Base-by-base conservation (phyloP, 306 rosid genomes). In the Quercus robur region DNA sequence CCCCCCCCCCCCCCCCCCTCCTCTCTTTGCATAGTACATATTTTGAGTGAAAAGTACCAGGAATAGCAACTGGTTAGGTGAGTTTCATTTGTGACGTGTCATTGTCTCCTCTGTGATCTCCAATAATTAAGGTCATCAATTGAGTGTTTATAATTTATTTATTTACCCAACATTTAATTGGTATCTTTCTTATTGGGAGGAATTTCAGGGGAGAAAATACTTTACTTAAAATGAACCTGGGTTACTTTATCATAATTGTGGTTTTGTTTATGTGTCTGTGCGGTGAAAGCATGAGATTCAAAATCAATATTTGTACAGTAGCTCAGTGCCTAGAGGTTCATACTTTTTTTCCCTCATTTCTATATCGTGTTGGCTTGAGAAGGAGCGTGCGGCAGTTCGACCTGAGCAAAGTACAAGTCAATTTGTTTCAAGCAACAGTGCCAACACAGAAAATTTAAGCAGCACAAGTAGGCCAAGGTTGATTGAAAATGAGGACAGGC, bases 371-470 rank as follows among this genome's bases (percentile, higher is more conserved):
- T 59, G 58, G 72, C 62, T 84, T 57, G 77, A 25, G 18, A 80
- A 91, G 93, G 97, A 90, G 58, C 87, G 76, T 44, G 79, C 82
- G 46, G 76, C 82, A 17, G 83, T 83, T 80, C 89, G 88, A 77
- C 28, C 73, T 21, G 94, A 81, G 44, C 76, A 59, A 28, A 81
- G 88, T 74, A 19, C 77, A 44, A 78, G 85, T 28, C 85, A 83
- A 10, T 55, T 79, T 41, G 69, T 54, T 56, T 41, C 88, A 26
- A 77, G 81, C 56, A 84, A 84, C 52, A 77, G 83, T 35, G 73
- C 44, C 63, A 87, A 86, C 73, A 57, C 74, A 44, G 90, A 85
- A 70, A 88, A 33, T 28, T 86, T 71, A 41, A 85, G 74, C 75
- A 77, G 79, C 12, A n/a, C 75, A 17, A 79, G 84, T 14, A 73